These are phyloP conservation scores for Orbilia ellipsospora DNA, from an alignment of 2,329 filamentous ascomycete species.

Conservation along the genomic window DNA sequence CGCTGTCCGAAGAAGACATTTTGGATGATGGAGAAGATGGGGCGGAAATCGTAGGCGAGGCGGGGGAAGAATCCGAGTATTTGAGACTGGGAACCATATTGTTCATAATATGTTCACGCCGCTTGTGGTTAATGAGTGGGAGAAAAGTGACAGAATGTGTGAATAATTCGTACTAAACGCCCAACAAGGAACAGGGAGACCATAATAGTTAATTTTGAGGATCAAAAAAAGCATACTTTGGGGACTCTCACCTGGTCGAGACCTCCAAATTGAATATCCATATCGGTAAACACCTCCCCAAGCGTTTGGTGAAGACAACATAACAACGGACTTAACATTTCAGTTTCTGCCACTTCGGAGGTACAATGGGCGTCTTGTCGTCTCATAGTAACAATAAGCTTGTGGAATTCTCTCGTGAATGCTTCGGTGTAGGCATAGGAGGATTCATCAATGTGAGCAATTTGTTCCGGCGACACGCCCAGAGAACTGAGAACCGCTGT, in stretches of 20 bases:
- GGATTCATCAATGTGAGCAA: conserved; percentile 42
- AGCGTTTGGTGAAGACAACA: conserved; percentile 45
- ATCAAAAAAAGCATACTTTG: background rate
- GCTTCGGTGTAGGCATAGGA: conserved; percentile 47
- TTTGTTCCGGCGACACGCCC: conserved; percentile 30
- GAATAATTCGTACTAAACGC: conserved; percentile 37
- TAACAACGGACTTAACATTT: conserved; percentile 44
- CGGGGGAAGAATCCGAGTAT: conserved; percentile 13
- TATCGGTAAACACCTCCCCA: conserved; percentile 39
- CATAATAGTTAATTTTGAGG: background rate
- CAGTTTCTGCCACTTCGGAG: conserved; percentile 32
- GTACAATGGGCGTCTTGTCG: conserved; percentile 40
- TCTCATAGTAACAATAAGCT: conserved; percentile 35
- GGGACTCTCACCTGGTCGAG: conserved; percentile 29
- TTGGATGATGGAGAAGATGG: conserved; percentile 23
- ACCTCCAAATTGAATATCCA: conserved; percentile 51
- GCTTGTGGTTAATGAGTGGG: conserved; percentile 36
- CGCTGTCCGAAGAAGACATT: conserved; percentile 45
- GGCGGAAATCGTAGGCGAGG: conserved; percentile 6
- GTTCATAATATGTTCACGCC: conserved; percentile 46
- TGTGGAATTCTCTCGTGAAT: conserved; percentile 41
- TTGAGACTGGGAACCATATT: conserved; percentile 46
- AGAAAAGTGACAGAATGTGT: conserved; percentile 41
- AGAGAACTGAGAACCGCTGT: conserved; percentile 32
- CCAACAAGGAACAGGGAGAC: background rate